These are phyloP conservation scores for Trichocomaceae sp. DNA, from an alignment of 2,329 filamentous ascomycete species.

Conservation along the genomic window DNA sequence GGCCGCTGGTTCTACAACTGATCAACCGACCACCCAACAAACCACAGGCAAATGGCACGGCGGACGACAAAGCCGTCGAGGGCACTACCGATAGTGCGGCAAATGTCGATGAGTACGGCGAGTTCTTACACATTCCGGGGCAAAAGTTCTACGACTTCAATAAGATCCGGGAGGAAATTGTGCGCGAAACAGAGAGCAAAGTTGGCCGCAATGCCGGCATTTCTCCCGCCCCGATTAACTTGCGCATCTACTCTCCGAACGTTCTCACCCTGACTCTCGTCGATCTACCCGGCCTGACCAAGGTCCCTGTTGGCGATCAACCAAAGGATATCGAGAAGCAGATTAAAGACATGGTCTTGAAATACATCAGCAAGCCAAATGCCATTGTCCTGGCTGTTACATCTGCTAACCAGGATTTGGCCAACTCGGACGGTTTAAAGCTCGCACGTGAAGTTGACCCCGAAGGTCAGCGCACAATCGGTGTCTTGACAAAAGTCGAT, in stretches of 20 bases:
- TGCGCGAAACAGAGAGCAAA: constrained; percentile 92
- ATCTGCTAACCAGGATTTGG: constrained; percentile 93
- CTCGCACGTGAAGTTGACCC: constrained; percentile 94
- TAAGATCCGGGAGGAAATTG: constrained; percentile 97
- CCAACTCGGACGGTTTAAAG: constrained; percentile 96
- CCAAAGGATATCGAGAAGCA: constrained; percentile 94
- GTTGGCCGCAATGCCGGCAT: constrained; percentile 95
- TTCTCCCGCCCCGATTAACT: constrained; percentile 91
- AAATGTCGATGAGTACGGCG: constrained; percentile 94
- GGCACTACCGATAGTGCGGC: constrained; percentile 73
- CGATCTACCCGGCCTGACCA: constrained; percentile 91
- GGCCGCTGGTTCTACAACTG: constrained; percentile 92
- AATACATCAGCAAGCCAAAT: constrained; percentile 97
- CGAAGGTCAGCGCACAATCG: constrained; percentile 94
- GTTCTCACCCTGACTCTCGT: constrained; percentile 95
- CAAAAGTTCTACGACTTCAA: constrained; percentile 98
- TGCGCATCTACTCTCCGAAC: constrained; percentile 96
- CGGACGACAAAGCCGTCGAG: constrained; percentile 53
- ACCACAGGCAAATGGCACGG: constrained; percentile 63
- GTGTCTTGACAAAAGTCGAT: constrained; percentile 97
- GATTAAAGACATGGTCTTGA: constrained; percentile 95
- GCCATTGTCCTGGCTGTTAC: constrained; percentile 97
- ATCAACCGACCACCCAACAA: constrained; percentile 75
- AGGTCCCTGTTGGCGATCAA: constrained; percentile 93
- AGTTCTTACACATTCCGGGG: constrained; percentile 95